phyloP scores from a whole-genome alignment of 2,329 filamentous ascomycete genomes.

The Cadophora sp. region DNA sequence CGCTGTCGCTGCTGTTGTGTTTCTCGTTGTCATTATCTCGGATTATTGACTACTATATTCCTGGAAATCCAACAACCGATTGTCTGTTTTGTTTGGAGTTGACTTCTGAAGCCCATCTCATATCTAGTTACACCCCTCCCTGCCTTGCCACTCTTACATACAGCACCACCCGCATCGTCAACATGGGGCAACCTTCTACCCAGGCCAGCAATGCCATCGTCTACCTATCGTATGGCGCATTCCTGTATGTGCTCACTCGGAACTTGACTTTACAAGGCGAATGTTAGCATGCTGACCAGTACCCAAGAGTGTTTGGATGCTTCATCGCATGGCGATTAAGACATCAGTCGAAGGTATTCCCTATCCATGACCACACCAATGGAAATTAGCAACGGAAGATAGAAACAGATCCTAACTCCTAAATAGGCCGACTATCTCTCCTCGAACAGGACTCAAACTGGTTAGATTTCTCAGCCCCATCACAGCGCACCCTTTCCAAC shows the following conservation, averaged over 20 bases:
- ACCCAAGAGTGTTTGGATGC: conserved; percentile 65
- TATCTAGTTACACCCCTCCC: neutral
- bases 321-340: conserved; percentile 62
- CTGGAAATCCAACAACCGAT: too few relatives aligned
- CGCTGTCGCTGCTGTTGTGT: neutral
- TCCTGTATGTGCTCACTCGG: conserved; percentile 64
- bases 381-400: neutral
- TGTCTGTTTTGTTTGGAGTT: neutral
- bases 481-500: conserved; percentile 21
- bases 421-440: conserved; percentile 69
- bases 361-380: neutral
- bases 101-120: neutral
- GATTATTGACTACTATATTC: neutral
- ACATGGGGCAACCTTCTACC: conserved; percentile 78
- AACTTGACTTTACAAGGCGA: neutral
- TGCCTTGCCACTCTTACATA: neutral
- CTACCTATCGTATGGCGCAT: conserved; percentile 78
- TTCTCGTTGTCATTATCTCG: neutral
- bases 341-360: conserved; percentile 47
- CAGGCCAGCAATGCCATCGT: conserved; percentile 82
- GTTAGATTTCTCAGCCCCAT: conserved; percentile 57
- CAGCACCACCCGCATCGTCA: conserved; percentile 28
- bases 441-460: conserved; percentile 83
- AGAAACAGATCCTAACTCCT: neutral
- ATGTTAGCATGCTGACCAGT: conserved; percentile 17